phyloP scores from a whole-genome alignment of 1,284 basidiomycete genomes.

The Mycena citricolor region DNA sequence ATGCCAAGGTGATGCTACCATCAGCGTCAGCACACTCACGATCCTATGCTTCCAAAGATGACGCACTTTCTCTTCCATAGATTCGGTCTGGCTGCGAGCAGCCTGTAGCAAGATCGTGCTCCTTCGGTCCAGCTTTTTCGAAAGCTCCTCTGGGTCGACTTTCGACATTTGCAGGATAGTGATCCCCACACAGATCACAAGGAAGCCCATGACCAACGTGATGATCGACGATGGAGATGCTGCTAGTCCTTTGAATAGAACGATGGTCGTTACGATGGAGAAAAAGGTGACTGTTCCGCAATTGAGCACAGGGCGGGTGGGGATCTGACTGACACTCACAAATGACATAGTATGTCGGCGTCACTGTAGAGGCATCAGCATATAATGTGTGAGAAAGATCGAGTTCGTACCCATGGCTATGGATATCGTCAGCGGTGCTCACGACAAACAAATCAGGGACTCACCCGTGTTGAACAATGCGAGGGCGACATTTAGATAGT shows the following conservation, averaged over 20 bases:
- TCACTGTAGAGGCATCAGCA: constrained; percentile 48
- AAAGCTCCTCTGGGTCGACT: constrained; percentile 74
- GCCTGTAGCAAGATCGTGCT: constrained; percentile 86
- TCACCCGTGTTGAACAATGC: constrained; percentile 91
- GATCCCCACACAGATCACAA: constrained; percentile 88
- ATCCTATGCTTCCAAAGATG: not conserved
- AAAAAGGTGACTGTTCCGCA: constrained; percentile 71
- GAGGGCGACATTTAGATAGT: constrained; percentile 95
- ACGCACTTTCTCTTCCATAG: constrained; percentile 55
- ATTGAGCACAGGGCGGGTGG: constrained; percentile 26
- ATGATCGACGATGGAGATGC: constrained; percentile 77
- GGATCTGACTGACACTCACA: constrained; percentile 43
- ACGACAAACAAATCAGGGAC: constrained; percentile 26
- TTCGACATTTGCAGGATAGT: constrained; percentile 97
- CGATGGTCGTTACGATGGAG: constrained; percentile 85
- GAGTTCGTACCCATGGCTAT: constrained; percentile 79
- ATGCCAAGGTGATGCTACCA: constrained; percentile 36
- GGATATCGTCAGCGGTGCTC: constrained; percentile 10
- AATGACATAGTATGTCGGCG: constrained; percentile 86
- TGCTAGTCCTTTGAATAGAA: constrained; percentile 89
- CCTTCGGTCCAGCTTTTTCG: constrained; percentile 72
- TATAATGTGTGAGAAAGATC: constrained; percentile 15
- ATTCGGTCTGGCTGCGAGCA: constrained; percentile 63
- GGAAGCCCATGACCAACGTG: constrained; percentile 90
- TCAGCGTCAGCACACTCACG: not conserved